These are phyloP conservation scores for Coelastrella sp. DNA, from an alignment of 139 green algal species.

Conservation along the genomic window DNA sequence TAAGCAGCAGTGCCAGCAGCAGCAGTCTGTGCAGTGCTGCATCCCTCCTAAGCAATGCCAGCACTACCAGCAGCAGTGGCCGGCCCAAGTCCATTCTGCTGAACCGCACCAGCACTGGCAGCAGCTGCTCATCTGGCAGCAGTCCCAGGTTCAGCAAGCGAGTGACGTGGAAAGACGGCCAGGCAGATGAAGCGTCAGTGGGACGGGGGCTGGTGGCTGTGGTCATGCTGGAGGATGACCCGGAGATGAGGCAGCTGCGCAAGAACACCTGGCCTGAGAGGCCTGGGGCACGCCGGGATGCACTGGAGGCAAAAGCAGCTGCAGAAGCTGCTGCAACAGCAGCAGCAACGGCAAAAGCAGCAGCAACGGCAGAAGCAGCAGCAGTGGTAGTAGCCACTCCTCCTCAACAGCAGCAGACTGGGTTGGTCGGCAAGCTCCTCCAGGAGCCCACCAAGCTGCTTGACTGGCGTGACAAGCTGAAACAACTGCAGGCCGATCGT, in stretches of 20 bases:
- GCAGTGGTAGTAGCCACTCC: background rate
- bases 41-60: background rate
- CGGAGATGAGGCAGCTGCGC: conserved; percentile 12
- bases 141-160: conserved; percentile 17
- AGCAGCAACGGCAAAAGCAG: background rate
- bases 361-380: background rate
- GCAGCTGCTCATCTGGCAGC: conserved; percentile 29
- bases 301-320: background rate
- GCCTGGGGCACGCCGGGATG: background rate
- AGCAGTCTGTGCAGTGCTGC: conserved; percentile 5
- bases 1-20: conserved; percentile 25
- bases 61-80: background rate
- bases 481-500: background rate
- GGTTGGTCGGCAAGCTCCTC: conserved; percentile 16
- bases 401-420: background rate
- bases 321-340: conserved; percentile 7
- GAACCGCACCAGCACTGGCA: conserved; percentile 21
- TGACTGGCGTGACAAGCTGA: conserved; percentile 38
- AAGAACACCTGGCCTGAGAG: conserved; percentile 34
- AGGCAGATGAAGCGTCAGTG: background rate
- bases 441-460: conserved; percentile 11
- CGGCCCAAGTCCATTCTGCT: conserved; percentile 41
- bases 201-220: conserved; percentile 17
- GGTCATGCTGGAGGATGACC: conserved; percentile 14
- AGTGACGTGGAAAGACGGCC: conserved; percentile 38